Base-by-base conservation (phyloP, 441 rosid species). In the Erodium trifolium region DNA sequence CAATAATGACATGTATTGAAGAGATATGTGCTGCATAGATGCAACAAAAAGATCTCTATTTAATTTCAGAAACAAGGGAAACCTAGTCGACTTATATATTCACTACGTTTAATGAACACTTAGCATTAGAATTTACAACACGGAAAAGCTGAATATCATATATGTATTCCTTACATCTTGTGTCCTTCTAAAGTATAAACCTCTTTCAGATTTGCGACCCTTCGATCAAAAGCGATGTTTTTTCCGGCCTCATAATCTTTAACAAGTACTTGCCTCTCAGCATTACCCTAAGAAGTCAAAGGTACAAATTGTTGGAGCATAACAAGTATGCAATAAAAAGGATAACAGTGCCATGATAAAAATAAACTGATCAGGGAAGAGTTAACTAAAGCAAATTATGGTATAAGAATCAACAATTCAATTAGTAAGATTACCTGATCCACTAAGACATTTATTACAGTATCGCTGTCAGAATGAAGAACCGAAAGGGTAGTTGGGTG, bases 191-290 rank as follows among this genome's bases (percentile, higher is more conserved):
- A 75, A 62, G 99, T 95, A 81, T 74, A 86, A 72, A 92, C 98
- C 76, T 95, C 99, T 82, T 83, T 86, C 75, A 95, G 76, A 84
- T 92, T 89, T 47, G 80, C 65, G 71, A 89, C 84, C 75, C 86
- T 88, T 84, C 62, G 79, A 70, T 87, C 97, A 87, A 95, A 95
- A 71, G 99, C 98, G 75, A 92, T 94, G 65, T 79, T 77, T 79
- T 80, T 88, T 35, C 96, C 99, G 47, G 39, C 81, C 39, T 90
- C 91, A 79, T 95, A 95, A 82, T 95, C 85, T 79, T 82, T 85
- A 66, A 93, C 97, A 74, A 95, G 98, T 72, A 95, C 97, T 80
- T 87, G 97, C 72, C 98, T 89, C 87, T 95, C 99, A 69, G 82
- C 89, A 72, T 74, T 67, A 72, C 90, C 87, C 99, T 92, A 83